phyloP scores from a whole-genome alignment of 768 basidiomycete species.

The Lactifluus volemus region DNA sequence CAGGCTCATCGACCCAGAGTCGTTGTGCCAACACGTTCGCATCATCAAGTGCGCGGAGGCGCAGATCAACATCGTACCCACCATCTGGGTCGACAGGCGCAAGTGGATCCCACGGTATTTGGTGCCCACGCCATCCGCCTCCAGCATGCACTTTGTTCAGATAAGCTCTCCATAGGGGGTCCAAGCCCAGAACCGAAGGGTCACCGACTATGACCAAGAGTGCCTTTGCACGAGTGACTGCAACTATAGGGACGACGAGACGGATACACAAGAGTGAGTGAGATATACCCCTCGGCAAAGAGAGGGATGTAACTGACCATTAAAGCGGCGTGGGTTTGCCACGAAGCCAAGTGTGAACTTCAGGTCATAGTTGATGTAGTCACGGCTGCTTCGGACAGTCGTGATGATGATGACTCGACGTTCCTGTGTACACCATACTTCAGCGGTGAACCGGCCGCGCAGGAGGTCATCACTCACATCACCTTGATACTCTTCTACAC shows the following conservation, averaged over 20 bases:
- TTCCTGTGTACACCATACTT: slow-evolving; percentile 24
- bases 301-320: slow-evolving; percentile 16
- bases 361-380: slow-evolving; percentile 18
- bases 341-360: slow-evolving; percentile 25
- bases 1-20: background rate
- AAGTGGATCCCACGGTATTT: slow-evolving; percentile 42
- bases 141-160: slow-evolving; percentile 47
- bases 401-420: slow-evolving; percentile 34
- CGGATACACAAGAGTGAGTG: background rate
- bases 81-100: background rate
- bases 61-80: slow-evolving; percentile 2
- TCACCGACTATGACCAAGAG: slow-evolving; percentile 54
- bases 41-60: background rate
- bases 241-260: slow-evolving; percentile 31
- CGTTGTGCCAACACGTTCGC: background rate
- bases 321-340: slow-evolving; percentile 26
- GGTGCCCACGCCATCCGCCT: slow-evolving; percentile 46
- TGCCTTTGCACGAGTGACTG: slow-evolving; percentile 53
- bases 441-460: background rate
- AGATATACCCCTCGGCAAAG: background rate
- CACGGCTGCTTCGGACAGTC: slow-evolving; percentile 31
- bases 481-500: slow-evolving; percentile 61
- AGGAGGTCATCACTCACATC: slow-evolving; percentile 30
- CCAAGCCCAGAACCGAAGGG: slow-evolving; percentile 47
- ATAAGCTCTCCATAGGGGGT: slow-evolving; percentile 55